phyloP scores from a whole-genome alignment of 129 eudicot genomes.

The Deinandra increscens region DNA sequence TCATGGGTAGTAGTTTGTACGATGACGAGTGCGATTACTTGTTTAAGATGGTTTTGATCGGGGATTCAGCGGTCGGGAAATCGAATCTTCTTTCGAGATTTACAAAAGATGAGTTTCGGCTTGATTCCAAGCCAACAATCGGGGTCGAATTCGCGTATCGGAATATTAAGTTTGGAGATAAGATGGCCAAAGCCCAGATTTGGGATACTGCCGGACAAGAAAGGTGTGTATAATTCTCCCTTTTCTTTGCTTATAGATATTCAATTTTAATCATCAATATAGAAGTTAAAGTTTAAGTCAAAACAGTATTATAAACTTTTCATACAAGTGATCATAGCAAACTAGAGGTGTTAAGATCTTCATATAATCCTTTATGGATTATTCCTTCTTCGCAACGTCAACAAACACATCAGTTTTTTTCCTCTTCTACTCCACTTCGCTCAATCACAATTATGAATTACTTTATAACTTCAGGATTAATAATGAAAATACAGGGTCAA shows the following conservation, averaged over 20 bases:
- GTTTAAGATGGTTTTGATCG: slow-evolving; percentile 68
- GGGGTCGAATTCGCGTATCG: slow-evolving; percentile 85
- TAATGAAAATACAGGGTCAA: too few species aligned
- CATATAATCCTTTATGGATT: too few species aligned
- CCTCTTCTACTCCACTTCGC: too few species aligned
- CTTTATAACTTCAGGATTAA: too few species aligned
- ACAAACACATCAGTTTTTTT: too few species aligned
- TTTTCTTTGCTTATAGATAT: background rate
- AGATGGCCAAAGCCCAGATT: slow-evolving; percentile 69
- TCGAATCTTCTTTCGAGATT: slow-evolving; percentile 69
- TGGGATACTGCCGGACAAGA: slow-evolving; percentile 97
- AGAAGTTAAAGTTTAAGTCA: background rate
- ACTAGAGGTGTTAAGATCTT: too few species aligned
- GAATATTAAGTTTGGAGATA: slow-evolving; percentile 61
- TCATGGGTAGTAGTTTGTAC: slow-evolving; percentile 38
- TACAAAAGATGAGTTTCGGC: slow-evolving; percentile 55
- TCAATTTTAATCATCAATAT: background rate
- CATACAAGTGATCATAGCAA: background rate
- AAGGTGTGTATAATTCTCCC: slow-evolving; percentile 44
- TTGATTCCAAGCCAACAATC: slow-evolving; percentile 78
- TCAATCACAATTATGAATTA: too few species aligned
- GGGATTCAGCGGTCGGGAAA: slow-evolving; percentile 84
- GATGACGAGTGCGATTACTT: slow-evolving; percentile 83
- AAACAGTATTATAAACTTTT: background rate
- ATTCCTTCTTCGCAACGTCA: too few species aligned